These are phyloP conservation scores for Boeremia exigua DNA, from an alignment of 2,329 filamentous ascomycete genomes.

Conservation along the genomic window DNA sequence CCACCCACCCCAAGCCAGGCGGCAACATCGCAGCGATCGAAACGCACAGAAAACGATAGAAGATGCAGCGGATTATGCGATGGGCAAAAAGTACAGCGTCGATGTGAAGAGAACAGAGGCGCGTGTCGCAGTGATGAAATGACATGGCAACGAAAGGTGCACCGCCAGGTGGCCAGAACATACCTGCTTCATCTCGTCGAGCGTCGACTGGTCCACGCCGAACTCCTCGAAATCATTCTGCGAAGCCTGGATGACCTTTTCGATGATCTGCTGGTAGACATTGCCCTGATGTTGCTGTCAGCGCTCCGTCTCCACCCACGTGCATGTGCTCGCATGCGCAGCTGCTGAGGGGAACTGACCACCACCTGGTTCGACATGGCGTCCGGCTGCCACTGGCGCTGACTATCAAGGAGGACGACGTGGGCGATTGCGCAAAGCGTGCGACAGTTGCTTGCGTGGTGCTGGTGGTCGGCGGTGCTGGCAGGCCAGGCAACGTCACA, in stretches of 20 bases:
- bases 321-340: constrained; percentile 23
- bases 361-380: constrained; percentile 49
- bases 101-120: constrained; percentile 7
- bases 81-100: not conserved
- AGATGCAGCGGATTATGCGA: constrained; percentile 14
- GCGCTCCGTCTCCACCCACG: constrained; percentile 28
- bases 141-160: constrained; percentile 24
- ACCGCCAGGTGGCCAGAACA: constrained; percentile 51
- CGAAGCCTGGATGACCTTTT: constrained; percentile 69
- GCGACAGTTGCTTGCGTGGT: constrained; percentile 31
- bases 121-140: constrained; percentile 10
- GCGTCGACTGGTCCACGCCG: constrained; percentile 83
- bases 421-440: constrained; percentile 22
- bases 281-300: constrained; percentile 60
- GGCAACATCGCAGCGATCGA: constrained; percentile 25
- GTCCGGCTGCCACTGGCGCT: constrained; percentile 20
- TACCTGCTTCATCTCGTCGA: constrained; percentile 89
- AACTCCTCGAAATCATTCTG: constrained; percentile 96
- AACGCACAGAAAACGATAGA: constrained; percentile 26
- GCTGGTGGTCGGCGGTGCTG: constrained; percentile 22
- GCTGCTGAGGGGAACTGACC: constrained; percentile 42
- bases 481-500: constrained; percentile 35
- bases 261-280: constrained; percentile 91
- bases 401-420: constrained; percentile 26
- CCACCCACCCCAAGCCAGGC: constrained; percentile 38